A percentile compares a stretch with the other conserved stretches of the same genome.
Evolutionary conservation across 1,284 basidiomycete species (phyloP).

Genomic region (Trichosporon asahii): DNA sequence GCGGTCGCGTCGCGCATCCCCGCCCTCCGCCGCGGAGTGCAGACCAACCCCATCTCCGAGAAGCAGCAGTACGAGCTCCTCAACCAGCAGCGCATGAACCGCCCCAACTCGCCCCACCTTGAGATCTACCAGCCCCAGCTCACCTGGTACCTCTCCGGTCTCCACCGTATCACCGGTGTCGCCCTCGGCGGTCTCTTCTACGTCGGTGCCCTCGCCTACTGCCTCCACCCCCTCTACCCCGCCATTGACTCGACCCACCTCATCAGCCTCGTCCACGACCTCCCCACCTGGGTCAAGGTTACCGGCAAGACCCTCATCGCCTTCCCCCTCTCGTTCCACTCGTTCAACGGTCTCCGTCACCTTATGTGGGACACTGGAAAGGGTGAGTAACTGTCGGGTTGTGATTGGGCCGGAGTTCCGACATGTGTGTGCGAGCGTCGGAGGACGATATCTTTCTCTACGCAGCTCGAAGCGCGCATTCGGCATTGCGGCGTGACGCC

Average conservation of each 20-base stretch:
- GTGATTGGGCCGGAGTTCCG: background rate
- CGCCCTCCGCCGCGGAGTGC: constrained; percentile 23
- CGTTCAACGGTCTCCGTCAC: constrained; percentile 86
- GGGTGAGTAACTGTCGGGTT: constrained; percentile 60
- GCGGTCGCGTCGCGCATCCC: constrained; percentile 2
- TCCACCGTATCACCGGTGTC: constrained; percentile 77
- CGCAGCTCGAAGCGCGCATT: background rate
- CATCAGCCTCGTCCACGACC: constrained; percentile 61
- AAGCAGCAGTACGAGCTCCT: constrained; percentile 56
- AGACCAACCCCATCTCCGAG: constrained; percentile 38
- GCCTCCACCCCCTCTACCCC: constrained; percentile 68
- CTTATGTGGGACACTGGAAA: constrained; percentile 85
- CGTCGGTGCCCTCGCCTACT: constrained; percentile 80
- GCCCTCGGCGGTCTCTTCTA: constrained; percentile 81
- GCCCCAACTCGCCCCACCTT: constrained; percentile 88
- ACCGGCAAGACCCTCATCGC: constrained; percentile 72
- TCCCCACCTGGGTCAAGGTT: constrained; percentile 72
- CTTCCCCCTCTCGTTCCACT: constrained; percentile 84
- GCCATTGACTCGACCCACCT: constrained; percentile 68
- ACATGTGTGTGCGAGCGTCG: background rate
- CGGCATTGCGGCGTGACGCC: no score
- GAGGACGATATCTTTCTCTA: no score
- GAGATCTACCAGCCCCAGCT: constrained; percentile 94
- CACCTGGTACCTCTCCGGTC: constrained; percentile 82
- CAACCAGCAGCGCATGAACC: constrained; percentile 77